Base-by-base conservation (phyloP, 306 rosid species). In the Nissolia schottii region DNA sequence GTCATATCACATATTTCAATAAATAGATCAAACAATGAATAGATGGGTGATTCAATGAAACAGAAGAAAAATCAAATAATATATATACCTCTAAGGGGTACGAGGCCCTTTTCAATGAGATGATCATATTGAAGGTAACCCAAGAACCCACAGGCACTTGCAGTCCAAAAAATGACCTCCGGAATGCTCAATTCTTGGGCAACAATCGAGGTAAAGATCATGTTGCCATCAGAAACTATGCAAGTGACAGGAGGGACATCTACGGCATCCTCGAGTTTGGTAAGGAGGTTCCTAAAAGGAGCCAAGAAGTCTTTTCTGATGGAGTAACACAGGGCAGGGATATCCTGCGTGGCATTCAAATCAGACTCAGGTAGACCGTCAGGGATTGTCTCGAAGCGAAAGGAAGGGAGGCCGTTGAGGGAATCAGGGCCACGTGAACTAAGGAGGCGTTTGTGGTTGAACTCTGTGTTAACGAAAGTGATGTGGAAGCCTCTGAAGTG, bases 391-490 rank as follows among this genome's bases (percentile, higher is more conserved):
- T 68, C 61, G n/a, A 68, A 68, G 0, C 35, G 50, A 22, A 68
- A 68, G 23, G 49, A 68, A 68, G 23, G 48, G 50, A 50, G 15
- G 35, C 35, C 50, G 0, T 51, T 20, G n/a, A 68, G 61, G 34
- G 62, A 20, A 67, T 67, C 2, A 18, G 34, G 49, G 32, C 62
- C 73, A 0, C 6, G 14, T 4, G 73, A 50, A 18, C 19, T 67
- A 0, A 67, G 62, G 50, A 50, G 23, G 16, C 73, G 32, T 34
- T 50, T 67, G 3, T 49, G 73, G 48, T 67, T 67, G 56, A 67
- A 67, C 19, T 67, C 48, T 31, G 61, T 49, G 73, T 67, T 67
- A 22, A 50, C 49, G 29, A 67, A 67, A 49, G 73, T 49, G 31
- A 49, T 67, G 34, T 49, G 20, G 22, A 67, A 67, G 2, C 73